phyloP scores from a whole-genome alignment of 331 rosid genomes.

The Quercus tomentella region DNA sequence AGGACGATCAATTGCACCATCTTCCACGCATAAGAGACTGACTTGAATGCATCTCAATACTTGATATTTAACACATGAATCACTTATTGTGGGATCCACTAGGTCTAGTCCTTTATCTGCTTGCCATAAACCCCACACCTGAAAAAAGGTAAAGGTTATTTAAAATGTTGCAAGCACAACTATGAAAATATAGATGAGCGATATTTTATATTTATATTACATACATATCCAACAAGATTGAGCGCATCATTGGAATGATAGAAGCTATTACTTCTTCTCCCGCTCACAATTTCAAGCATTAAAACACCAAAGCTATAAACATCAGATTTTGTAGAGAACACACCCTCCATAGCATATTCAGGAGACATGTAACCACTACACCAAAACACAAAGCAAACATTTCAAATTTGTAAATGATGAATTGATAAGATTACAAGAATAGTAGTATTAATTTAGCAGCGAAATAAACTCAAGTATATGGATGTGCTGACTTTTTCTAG shows the following conservation, averaged over 20 bases:
- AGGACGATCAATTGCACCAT: background rate
- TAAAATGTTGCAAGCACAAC: background rate
- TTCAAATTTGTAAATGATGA: too few relatives aligned
- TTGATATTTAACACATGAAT: background rate
- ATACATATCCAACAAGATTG: conserved; percentile 12
- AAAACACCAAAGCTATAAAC: conserved; percentile 4
- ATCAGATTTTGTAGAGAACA: conserved; percentile 2
- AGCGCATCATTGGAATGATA: background rate
- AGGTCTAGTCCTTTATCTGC: background rate
- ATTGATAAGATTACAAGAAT: too few relatives aligned
- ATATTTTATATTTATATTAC: background rate
- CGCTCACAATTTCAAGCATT: conserved; percentile 4
- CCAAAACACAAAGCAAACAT: too few relatives aligned
- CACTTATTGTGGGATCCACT: conserved; percentile 4
- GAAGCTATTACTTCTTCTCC: conserved; percentile 4
- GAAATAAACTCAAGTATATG: too few relatives aligned
- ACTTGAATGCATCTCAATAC: conserved; percentile 19
- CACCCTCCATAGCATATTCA: background rate
- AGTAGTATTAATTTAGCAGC: too few relatives aligned
- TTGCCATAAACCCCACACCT: conserved; percentile 27
- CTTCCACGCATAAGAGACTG: conserved; percentile 10
- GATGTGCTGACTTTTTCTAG: too few relatives aligned
- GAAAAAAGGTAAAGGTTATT: background rate
- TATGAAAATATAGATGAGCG: too few relatives aligned
- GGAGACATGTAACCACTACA: conserved; percentile 8